Evolutionary conservation across 306 rosid species (phyloP).

Genomic region (Glycyrrhiza uralensis): DNA sequence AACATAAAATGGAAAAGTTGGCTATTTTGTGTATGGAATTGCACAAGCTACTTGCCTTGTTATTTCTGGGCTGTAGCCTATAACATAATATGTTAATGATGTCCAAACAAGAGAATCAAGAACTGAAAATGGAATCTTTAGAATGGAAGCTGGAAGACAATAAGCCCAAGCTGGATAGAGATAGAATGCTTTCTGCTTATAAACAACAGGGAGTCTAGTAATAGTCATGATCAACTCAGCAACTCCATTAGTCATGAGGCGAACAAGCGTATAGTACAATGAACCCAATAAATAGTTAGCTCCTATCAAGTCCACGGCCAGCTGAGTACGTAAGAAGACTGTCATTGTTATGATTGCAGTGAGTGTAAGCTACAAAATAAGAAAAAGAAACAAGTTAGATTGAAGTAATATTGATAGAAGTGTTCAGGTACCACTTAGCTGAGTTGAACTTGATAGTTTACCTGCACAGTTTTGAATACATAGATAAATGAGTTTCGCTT

Average conservation of each 20-base stretch:
- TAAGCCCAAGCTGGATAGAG: conserved; percentile 66
- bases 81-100: conserved; percentile 53
- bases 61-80: conserved; percentile 61
- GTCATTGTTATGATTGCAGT: conserved; percentile 75
- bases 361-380: conserved; percentile 53
- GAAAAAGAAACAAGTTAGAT: conserved; percentile 4
- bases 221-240: conserved; percentile 72
- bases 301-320: conserved; percentile 41
- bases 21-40: background rate
- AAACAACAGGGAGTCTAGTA: conserved; percentile 56
- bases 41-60: conserved; percentile 37
- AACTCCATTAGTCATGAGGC: conserved; percentile 74
- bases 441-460: conserved; percentile 25
- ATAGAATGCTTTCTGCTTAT: conserved; percentile 57
- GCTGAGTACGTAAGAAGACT: conserved; percentile 59
- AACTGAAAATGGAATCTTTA: conserved; percentile 57
- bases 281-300: conserved; percentile 69
- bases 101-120: conserved; percentile 58
- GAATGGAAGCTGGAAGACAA: conserved; percentile 49
- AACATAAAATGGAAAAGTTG: background rate
- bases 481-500: conserved; percentile 69
- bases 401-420: background rate
- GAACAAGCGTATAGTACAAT: conserved; percentile 58
- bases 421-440: background rate
- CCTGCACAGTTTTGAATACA: conserved; percentile 72